These are phyloP conservation scores for Eucalyptus cloeziana DNA, from an alignment of 345 rosid species.

Conservation along the genomic window DNA sequence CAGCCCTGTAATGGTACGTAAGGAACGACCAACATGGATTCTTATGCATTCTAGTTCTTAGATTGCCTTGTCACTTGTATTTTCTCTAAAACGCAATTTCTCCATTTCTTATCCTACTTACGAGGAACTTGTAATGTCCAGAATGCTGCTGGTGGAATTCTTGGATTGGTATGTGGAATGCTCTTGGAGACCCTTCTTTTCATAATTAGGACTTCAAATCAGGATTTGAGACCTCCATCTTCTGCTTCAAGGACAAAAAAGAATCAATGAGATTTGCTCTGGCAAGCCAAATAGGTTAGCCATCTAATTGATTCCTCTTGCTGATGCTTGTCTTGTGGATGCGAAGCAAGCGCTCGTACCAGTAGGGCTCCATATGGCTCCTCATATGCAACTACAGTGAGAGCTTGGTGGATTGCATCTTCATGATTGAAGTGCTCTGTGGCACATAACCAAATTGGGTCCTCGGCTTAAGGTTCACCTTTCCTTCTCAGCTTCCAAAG, in stretches of 20 bases:
- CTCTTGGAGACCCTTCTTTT: constrained; percentile 86
- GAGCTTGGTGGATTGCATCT: background rate
- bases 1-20: constrained; percentile 51
- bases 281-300: background rate
- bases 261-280: constrained; percentile 28
- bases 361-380: background rate
- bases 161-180: constrained; percentile 82
- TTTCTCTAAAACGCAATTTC: background rate
- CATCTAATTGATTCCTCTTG: background rate
- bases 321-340: background rate
- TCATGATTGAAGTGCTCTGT: background rate
- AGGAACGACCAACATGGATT: background rate
- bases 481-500: background rate
- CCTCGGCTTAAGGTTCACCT: background rate
- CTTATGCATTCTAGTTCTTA: background rate
- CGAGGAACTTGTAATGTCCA: constrained; percentile 1
- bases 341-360: background rate
- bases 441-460: background rate
- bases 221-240: constrained; percentile 16
- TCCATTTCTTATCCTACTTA: background rate
- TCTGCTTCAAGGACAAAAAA: constrained; percentile 48
- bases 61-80: background rate
- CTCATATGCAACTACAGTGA: background rate
- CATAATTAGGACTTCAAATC: constrained; percentile 60
- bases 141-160: constrained; percentile 96